phyloP scores from a whole-genome alignment of 805 yeast species.

The Nakazawaea ishiwadae region DNA sequence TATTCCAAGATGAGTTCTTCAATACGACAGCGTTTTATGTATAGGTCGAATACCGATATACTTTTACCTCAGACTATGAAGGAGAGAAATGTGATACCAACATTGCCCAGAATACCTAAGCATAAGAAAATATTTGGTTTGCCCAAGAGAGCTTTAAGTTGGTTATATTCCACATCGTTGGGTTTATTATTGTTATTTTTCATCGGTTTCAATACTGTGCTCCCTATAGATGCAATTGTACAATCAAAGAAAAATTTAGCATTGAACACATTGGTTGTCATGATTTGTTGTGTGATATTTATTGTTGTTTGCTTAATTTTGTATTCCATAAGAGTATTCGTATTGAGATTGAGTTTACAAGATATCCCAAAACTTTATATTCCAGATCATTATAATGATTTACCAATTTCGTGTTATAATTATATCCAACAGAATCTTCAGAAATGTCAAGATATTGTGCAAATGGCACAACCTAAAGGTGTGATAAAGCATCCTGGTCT shows the following conservation, averaged over 20 bases:
- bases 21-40: slow-evolving; percentile 10
- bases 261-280: slow-evolving; percentile 75
- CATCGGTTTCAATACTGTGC: slow-evolving; percentile 59
- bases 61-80: slow-evolving; percentile 4
- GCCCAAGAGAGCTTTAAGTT: slow-evolving; percentile 22
- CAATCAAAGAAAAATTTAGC: slow-evolving; percentile 59
- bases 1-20: background rate
- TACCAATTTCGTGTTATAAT: slow-evolving; percentile 42
- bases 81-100: slow-evolving; percentile 1
- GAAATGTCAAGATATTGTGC: slow-evolving; percentile 36
- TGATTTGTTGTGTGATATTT: slow-evolving; percentile 63
- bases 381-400: slow-evolving; percentile 58
- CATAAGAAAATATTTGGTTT: slow-evolving; percentile 8
- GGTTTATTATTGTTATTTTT: slow-evolving; percentile 34
- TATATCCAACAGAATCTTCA: slow-evolving; percentile 35
- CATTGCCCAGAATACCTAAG: slow-evolving; percentile 3
- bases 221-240: slow-evolving; percentile 77
- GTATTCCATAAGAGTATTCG: slow-evolving; percentile 55
- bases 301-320: slow-evolving; percentile 44
- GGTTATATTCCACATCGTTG: slow-evolving; percentile 43
- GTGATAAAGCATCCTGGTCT: slow-evolving; percentile 48
- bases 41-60: slow-evolving; percentile 6
- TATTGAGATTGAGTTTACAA: slow-evolving; percentile 51
- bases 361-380: slow-evolving; percentile 80
- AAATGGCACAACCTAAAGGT: slow-evolving; percentile 36